Evolutionary conservation across 1,139 yeast species (phyloP), one percentile per base, ranked within the genome.

Genomic region (Entelexis sorbosivorans): DNA sequence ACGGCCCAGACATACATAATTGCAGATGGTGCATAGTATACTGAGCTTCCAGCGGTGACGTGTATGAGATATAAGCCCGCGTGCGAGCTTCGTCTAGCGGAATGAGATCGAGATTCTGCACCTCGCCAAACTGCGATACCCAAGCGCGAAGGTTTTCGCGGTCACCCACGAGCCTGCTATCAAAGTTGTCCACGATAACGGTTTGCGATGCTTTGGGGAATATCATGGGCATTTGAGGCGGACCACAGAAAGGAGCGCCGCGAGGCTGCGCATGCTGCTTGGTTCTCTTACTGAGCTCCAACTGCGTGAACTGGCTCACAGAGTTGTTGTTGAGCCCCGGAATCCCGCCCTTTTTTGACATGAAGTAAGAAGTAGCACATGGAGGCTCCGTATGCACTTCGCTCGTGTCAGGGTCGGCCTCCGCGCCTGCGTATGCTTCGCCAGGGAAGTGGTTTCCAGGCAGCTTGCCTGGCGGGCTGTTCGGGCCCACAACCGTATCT

Each of bases 51-150:
- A 13, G 5, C 6, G 58, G 54, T 10, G 40, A 32, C 39, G 10
- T 47, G 43, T 50, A 56, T 3, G 52, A 20, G 24, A 56, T 36
- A 29, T 56, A 56, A 9, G 58, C 58, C 5, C 58, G 46, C 8
- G 44, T 33, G 11, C 24, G 14, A 9, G 13, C 5, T 13, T 19
- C 36, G 19, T 38, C 38, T 13, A 51, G 4, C 7, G 51, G 51
- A 11, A 56, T 49, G 6, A 56, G 31, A 29, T 56, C 58, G 5
- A 49, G 33, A 5, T 6, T 24, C 5, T 19, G 17, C 14, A 56
- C 53, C 13, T 40, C 47, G 26, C 58, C 58, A 22, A 40, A 56
- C 38, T 36, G 52, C 14, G 46, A 28, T 50, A 54, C 42, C 31
- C 34, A 29, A 17, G 2, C 9, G 11, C 47, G 46, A 16, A 56